phyloP scores from a whole-genome alignment of 164 flowering plant species.

The Brasenia schreberi region DNA sequence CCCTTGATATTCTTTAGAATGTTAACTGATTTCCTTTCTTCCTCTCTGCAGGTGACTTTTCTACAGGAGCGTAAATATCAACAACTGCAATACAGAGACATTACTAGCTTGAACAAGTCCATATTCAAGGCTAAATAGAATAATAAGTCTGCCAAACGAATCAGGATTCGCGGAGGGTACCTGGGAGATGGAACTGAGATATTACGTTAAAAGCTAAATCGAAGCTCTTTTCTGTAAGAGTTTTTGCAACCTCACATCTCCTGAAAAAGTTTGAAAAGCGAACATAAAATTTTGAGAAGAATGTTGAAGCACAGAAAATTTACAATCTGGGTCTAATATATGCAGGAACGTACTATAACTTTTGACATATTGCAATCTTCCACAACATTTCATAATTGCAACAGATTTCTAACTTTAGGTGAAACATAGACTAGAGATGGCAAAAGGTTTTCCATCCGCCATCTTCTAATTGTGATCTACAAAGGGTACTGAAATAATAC shows the following conservation, averaged over 20 bases:
- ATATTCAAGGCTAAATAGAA: neutral
- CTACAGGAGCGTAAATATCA: conserved; percentile 95
- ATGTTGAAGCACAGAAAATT: too few relatives aligned
- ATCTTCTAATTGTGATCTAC: too few relatives aligned
- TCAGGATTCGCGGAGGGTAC: conserved; percentile 17
- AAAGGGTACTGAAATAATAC: too few relatives aligned
- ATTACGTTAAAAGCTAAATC: conserved; percentile 91
- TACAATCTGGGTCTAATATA: too few relatives aligned
- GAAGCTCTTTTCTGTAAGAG: conserved; percentile 83
- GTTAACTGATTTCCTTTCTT: conserved; percentile 87
- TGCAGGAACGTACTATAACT: too few relatives aligned
- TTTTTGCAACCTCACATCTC: conserved; percentile 92
- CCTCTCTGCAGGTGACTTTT: conserved; percentile 94
- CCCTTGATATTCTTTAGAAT: conserved; percentile 84
- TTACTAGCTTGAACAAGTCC: neutral
- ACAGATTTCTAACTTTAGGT: too few relatives aligned
- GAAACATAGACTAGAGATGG: too few relatives aligned
- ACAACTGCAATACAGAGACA: conserved; percentile 47
- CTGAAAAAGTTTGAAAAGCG: conserved; percentile 23
- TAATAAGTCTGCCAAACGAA: neutral
- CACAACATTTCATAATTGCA: too few relatives aligned
- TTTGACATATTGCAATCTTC: too few relatives aligned
- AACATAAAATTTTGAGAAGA: too few relatives aligned
- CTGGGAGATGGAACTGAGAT: conserved; percentile 82
- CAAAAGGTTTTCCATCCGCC: too few relatives aligned